Evolutionary conservation across 2,329 filamentous ascomycete genomes (phyloP), one percentile per base, ranked within the genome.

Genomic region (Paraphoma sp.): DNA sequence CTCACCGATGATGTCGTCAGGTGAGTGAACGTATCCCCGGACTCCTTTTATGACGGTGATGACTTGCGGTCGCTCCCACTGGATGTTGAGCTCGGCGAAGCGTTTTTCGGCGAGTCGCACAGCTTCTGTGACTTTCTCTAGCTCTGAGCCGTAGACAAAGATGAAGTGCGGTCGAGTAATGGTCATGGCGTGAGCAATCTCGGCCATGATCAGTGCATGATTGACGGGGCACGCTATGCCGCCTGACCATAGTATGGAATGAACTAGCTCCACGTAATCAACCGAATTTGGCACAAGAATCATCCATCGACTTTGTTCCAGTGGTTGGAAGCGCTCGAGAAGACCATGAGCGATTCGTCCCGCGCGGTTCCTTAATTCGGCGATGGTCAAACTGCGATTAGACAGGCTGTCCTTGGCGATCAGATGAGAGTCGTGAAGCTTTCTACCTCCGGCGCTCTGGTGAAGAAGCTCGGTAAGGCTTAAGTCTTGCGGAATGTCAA

Each of bases 401-500:
- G 79, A 80, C 29, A 82, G 69, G 48, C 69, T 79, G 59, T 82
- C 80, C 30, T 74, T 72, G 3, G 78, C 73, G 30, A 82, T 76
- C 11, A 82, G 56, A 53, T 81, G 79, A 0, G 79, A 80, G 29
- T 78, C 75, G 10, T 77, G 76, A 1, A 82, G 62, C 1, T 74
- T 57, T 23, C 23, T 23, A 3, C 10, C 10, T 11, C 44, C 68
- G 6, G 75, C 76, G 10, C 68, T 65, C 4, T 55, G 59, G 56
- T 81, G 78, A 45, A 82, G 73, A 28, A 82, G 73, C 57, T 82
- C 72, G 5, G 79, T 82, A 45, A 82, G 73, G 55, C 79, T 81
- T 30, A 77, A 65, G 59, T 80, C 72, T 11, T 56, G 65, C 1
- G 80, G 80, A 51, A 81, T 65, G 44, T 44, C 9, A 12, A 48